Evolutionary conservation across 306 rosid genomes (phyloP).

Genomic region (Glycine tomentella): DNA sequence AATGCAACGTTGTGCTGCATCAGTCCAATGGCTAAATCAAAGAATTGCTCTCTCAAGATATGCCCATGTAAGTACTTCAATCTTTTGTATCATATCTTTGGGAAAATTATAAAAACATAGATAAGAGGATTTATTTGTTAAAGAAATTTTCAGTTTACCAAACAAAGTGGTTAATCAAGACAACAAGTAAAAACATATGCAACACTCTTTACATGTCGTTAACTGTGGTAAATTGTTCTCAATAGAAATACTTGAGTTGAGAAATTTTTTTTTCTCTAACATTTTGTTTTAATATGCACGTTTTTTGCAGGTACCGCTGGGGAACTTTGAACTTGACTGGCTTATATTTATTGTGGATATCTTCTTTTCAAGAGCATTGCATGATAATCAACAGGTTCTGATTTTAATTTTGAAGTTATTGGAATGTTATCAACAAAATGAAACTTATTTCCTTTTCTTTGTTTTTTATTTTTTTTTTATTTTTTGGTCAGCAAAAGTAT

Average conservation of each 20-base stretch:
- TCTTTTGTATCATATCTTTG: slow-evolving; percentile 27
- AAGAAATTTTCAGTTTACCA: slow-evolving; percentile 10
- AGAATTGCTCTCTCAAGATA: slow-evolving; percentile 91
- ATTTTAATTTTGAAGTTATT: slow-evolving; percentile 40
- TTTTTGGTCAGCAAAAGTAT: too few relatives aligned
- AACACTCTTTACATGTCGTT: not conserved
- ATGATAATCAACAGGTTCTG: slow-evolving; percentile 88
- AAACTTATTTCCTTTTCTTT: not conserved
- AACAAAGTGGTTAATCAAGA: not conserved
- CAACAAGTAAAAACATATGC: not conserved
- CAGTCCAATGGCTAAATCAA: slow-evolving; percentile 85
- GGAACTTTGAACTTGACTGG: slow-evolving; percentile 95
- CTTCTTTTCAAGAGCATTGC: slow-evolving; percentile 90
- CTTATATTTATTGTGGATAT: slow-evolving; percentile 81
- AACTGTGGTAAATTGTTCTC: slow-evolving; percentile 15
- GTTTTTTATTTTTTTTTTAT: too few relatives aligned
- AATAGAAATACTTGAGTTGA: not conserved
- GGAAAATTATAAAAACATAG: not conserved
- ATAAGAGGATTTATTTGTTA: not conserved
- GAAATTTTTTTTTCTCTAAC: not conserved
- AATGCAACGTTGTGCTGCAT: slow-evolving; percentile 97
- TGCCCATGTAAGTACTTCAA: slow-evolving; percentile 75
- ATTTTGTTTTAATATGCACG: slow-evolving; percentile 44
- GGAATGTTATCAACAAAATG: slow-evolving; percentile 29
- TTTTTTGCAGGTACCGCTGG: slow-evolving; percentile 83